Evolutionary conservation across 331 rosid species (phyloP).

Genomic region (Acacia concinna): DNA sequence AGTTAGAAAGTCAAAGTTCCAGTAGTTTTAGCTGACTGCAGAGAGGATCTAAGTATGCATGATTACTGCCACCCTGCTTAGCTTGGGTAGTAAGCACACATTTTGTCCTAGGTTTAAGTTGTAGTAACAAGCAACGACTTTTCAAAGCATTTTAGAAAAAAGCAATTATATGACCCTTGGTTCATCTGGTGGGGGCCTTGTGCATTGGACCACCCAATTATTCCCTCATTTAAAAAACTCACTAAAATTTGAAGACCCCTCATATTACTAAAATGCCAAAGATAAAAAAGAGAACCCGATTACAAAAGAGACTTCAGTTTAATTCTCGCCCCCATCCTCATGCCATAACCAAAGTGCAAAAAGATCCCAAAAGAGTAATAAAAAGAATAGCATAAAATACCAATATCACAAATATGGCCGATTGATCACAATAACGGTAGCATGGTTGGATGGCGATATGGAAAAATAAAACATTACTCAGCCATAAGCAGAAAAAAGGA

Average conservation of each 20-base stretch:
- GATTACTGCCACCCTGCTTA: not conserved
- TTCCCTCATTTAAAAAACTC: not conserved
- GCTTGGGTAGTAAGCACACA: not conserved
- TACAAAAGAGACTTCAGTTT: not conserved
- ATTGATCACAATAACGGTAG: not conserved
- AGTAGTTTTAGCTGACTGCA: not conserved
- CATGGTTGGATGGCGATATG: not conserved
- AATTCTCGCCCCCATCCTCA: not conserved
- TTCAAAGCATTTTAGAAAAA: not conserved
- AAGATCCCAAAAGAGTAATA: conserved; percentile 3
- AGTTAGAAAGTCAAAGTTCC: not conserved
- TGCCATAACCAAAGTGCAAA: not conserved
- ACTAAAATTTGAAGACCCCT: not conserved
- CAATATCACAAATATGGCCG: not conserved
- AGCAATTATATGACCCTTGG: not conserved
- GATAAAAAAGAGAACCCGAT: not conserved
- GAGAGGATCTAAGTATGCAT: not conserved
- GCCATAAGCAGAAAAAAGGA: not conserved
- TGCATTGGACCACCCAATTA: no score
- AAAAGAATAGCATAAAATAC: not conserved
- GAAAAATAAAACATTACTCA: not conserved
- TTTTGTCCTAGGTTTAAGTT: not conserved
- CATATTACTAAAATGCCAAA: not conserved
- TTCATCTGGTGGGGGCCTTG: no score
- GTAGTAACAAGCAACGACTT: not conserved